Conservation (phyloP, 306 rosid species). For the Lathyrus tuberosus region DNA sequence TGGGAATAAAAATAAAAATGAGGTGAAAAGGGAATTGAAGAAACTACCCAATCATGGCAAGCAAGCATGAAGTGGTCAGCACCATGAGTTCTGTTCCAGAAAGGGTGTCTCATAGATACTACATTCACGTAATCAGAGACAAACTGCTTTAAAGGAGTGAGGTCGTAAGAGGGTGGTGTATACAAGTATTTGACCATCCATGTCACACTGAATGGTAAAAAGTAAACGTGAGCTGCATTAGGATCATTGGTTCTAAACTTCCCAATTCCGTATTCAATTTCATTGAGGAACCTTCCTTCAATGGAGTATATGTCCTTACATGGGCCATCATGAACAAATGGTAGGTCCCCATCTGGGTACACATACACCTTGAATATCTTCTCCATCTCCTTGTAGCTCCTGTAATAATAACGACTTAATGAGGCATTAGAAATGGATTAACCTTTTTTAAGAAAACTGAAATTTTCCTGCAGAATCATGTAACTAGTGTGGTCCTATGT, state of each 20-base stretch:
- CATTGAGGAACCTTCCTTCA: slow-evolving; percentile 87
- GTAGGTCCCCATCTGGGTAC: slow-evolving; percentile 76
- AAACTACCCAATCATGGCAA: slow-evolving; percentile 87
- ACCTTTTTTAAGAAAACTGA: slow-evolving; percentile 10
- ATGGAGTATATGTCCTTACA: slow-evolving; percentile 82
- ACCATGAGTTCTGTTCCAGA: slow-evolving; percentile 82
- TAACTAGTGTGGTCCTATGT: neutral
- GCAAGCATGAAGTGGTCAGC: slow-evolving; percentile 94
- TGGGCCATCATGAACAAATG: slow-evolving; percentile 76
- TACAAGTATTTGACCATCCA: slow-evolving; percentile 91
- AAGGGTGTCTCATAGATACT: slow-evolving; percentile 65
- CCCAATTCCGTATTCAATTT: slow-evolving; percentile 62
- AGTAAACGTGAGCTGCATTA: slow-evolving; percentile 63
- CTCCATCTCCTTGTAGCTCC: slow-evolving; percentile 90
- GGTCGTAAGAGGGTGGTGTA: slow-evolving; percentile 42
- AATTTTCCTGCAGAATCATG: neutral
- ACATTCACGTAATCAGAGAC: slow-evolving; percentile 71
- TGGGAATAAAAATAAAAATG: neutral
- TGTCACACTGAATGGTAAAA: slow-evolving; percentile 85
- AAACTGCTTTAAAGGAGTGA: slow-evolving; percentile 54
- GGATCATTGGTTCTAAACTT: slow-evolving; percentile 65
- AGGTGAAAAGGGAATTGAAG: slow-evolving; percentile 23
- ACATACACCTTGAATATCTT: slow-evolving; percentile 75
- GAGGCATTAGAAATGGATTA: slow-evolving; percentile 3
- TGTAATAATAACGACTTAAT: slow-evolving; percentile 35